These are phyloP conservation scores for Fomitopsis pinicola DNA, from an alignment of 1,284 basidiomycete species.

Conservation along the genomic window DNA sequence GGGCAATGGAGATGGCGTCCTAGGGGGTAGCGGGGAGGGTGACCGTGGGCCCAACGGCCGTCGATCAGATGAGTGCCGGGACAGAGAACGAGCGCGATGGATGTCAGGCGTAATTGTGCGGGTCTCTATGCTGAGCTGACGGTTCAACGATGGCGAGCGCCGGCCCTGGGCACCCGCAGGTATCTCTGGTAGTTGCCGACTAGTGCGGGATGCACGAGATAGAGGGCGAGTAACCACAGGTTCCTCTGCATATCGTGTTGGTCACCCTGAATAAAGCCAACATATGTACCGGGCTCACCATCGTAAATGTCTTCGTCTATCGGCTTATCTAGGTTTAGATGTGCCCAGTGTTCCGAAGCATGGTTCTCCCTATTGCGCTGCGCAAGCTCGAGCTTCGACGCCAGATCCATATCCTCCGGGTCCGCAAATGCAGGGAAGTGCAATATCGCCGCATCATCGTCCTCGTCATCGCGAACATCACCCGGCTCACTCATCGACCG, in stretches of 20 bases:
- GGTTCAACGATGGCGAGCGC: slow-evolving; percentile 37
- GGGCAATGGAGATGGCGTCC: slow-evolving; percentile 7
- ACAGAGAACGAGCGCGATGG: slow-evolving; percentile 33
- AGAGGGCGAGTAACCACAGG: slow-evolving; percentile 47
- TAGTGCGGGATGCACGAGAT: slow-evolving; percentile 29
- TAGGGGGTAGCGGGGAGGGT: slow-evolving; percentile 59
- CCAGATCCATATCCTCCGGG: slow-evolving; percentile 70
- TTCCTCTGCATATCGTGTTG: slow-evolving; percentile 42
- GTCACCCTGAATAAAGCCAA: neutral
- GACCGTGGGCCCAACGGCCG: slow-evolving; percentile 67
- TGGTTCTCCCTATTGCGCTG: slow-evolving; percentile 79
- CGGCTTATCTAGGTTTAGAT: slow-evolving; percentile 38
- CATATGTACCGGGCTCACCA: slow-evolving; percentile 36
- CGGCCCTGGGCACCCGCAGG: slow-evolving; percentile 35
- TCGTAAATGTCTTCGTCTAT: slow-evolving; percentile 70
- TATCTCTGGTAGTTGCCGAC: slow-evolving; percentile 18
- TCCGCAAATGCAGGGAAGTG: slow-evolving; percentile 38
- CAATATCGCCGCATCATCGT: slow-evolving; percentile 21
- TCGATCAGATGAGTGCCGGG: slow-evolving; percentile 45
- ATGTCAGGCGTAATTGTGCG: slow-evolving; percentile 16
- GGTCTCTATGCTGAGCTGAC: slow-evolving; percentile 16
- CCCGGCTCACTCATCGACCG: neutral
- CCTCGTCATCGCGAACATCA: slow-evolving; percentile 32
- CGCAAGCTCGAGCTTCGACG: slow-evolving; percentile 71
- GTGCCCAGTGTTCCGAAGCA: slow-evolving; percentile 38